A percentile compares a stretch with the other conserved stretches of the same genome.
Evolutionary conservation across 2,329 filamentous ascomycete genomes (phyloP).

Genomic region (Tolypocladium amazonense): DNA sequence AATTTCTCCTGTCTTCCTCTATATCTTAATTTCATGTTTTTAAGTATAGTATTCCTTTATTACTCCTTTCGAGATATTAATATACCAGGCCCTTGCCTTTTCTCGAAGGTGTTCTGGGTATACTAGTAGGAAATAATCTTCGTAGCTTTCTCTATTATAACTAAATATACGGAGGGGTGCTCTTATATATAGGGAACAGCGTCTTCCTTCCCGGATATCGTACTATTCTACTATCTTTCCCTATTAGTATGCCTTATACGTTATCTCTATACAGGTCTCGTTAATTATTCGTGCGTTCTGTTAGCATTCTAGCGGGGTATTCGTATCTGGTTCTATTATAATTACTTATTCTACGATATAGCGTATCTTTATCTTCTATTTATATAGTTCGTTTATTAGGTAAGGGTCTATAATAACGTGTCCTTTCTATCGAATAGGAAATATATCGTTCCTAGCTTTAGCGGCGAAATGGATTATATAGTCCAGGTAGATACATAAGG

Average conservation of each 20-base stretch:
- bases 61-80: background rate
- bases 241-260: background rate
- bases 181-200: background rate
- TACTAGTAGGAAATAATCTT: background rate
- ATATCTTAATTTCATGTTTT: background rate
- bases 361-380: background rate
- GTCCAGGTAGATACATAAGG: background rate
- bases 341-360: background rate
- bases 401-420: background rate
- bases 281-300: background rate
- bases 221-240: background rate
- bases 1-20: background rate
- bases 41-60: background rate
- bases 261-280: background rate
- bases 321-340: background rate
- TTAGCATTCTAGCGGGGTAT: background rate
- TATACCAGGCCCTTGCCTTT: background rate
- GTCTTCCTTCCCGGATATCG: background rate
- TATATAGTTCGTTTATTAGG: background rate
- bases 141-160: background rate
- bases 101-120: background rate
- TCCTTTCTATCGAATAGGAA: background rate
- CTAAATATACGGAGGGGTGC: background rate
- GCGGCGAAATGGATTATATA: background rate
- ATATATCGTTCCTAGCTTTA: background rate